phyloP scores from a whole-genome alignment of 768 basidiomycete genomes.

The Boletus coccyginus region DNA sequence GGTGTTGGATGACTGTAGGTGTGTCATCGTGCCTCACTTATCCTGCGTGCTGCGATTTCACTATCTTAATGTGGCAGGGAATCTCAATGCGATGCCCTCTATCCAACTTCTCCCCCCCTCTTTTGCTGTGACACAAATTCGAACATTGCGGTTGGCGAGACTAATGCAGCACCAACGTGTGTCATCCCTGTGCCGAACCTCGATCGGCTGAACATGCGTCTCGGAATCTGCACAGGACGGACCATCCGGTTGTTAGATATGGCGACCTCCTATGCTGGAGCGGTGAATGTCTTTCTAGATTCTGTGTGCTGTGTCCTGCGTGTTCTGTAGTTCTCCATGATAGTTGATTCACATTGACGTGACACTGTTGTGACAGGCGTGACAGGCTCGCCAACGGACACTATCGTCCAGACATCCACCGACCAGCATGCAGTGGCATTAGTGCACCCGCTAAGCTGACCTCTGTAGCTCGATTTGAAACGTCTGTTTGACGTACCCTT shows the following conservation, averaged over 20 bases:
- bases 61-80: slow-evolving; percentile 9
- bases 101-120: slow-evolving; percentile 7
- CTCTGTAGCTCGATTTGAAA: background rate
- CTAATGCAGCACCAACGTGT: slow-evolving; percentile 12
- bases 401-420: background rate
- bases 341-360: background rate
- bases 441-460: background rate
- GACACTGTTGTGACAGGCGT: background rate
- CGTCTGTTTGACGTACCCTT: background rate
- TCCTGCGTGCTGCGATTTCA: slow-evolving; percentile 28
- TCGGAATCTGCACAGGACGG: slow-evolving; percentile 8
- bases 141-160: slow-evolving; percentile 1
- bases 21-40: slow-evolving; percentile 25
- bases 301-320: slow-evolving; percentile 13
- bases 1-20: slow-evolving; percentile 10
- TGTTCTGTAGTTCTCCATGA: background rate
- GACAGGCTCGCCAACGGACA: background rate
- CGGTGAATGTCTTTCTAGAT: slow-evolving; percentile 1
- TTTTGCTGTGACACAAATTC: slow-evolving; percentile 15
- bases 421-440: background rate
- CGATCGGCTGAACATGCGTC: slow-evolving; percentile 7
- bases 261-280: slow-evolving; percentile 1
- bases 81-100: slow-evolving; percentile 19
- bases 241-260: background rate
- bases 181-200: slow-evolving; percentile 10